phyloP scores from a whole-genome alignment of 75 land plant species.

The Cryptomeria japonica region DNA sequence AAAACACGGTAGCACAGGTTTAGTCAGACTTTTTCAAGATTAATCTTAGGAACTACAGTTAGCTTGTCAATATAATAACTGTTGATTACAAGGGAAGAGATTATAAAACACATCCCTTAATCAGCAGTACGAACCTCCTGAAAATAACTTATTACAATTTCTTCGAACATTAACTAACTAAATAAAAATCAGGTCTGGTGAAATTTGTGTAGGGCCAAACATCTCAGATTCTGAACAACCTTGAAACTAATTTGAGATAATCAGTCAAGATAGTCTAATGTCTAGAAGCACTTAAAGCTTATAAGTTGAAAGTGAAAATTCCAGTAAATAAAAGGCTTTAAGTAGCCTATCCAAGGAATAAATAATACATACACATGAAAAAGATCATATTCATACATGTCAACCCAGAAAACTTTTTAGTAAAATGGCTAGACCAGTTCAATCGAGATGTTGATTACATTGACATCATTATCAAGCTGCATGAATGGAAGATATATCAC shows the following conservation, averaged over 20 bases:
- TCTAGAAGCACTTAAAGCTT: neutral
- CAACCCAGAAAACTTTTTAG: neutral
- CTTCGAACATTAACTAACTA: no score
- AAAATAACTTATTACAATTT: no score
- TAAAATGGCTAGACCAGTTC: conserved; percentile 52
- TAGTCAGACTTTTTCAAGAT: no score
- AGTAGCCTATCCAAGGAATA: neutral
- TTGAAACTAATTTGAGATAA: neutral
- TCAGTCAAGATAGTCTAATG: neutral
- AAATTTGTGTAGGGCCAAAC: no score
- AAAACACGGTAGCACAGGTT: no score
- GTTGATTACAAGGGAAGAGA: no score
- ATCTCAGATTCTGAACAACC: neutral
- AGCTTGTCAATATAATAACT: no score
- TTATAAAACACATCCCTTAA: no score
- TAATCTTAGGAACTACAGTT: no score
- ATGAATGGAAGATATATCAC: conserved; percentile 12
- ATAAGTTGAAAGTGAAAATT: neutral
- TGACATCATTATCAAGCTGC: conserved; percentile 73
- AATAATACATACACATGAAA: neutral
- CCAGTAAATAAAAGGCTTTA: neutral
- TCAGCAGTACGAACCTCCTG: no score
- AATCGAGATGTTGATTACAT: conserved; percentile 60
- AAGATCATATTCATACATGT: neutral
- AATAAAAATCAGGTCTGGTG: no score